Evolutionary conservation across 2,329 filamentous ascomycete species (phyloP), one percentile per base, ranked within the genome.

Genomic region (Penicillium thymicola): DNA sequence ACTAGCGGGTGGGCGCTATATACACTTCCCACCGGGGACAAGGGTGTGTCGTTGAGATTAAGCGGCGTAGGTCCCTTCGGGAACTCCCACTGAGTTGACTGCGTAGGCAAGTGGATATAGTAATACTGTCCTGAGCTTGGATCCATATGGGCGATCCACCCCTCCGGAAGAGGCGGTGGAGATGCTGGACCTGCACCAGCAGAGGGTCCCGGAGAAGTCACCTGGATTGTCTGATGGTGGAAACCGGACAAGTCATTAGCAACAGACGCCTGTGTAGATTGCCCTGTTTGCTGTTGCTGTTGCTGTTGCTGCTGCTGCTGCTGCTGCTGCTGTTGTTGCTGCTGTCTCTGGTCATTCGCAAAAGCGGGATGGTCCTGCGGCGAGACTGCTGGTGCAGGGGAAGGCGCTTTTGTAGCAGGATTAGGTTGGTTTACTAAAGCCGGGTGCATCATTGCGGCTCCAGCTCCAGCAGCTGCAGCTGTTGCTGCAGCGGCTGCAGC

Each of bases 41-140:
- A 77, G 0, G 93, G 93, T 16, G 86, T 81, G 14, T 89, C 83
- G 58, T 95, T 92, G 61, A 96, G 84, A 60, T 90, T 89, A 52
- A 97, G 81, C 1, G 93, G 93, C 25, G 91, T 96, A 0, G 92
- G 92, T 0, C 93, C 93, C 76, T 97, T 97, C 28, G 94, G 94
- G 65, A 97, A 97, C 69, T 99, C 94, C 94, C 94, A 99, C 71
- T 99, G 94, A 0, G 94, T 99, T 3, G 92, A 91, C 71, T 97
- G 94, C 0, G 90, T 92, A 1, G 92, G 89, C 30, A 99, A 82
- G 72, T 99, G 94, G 58, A 99, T 99, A 70, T 99, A 99, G 74
- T 99, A 99, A 75, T 97, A 99, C 70, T 97, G 93, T 1, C 94
- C 94, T 2, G 93, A 97, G 70, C 89, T 96, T 64, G 91, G 89